Percentiles rank a stretch among this genome's conserved stretches.
phyloP scores from a whole-genome alignment of 805 yeast genomes.

The Sporopachydermia quercuum region DNA sequence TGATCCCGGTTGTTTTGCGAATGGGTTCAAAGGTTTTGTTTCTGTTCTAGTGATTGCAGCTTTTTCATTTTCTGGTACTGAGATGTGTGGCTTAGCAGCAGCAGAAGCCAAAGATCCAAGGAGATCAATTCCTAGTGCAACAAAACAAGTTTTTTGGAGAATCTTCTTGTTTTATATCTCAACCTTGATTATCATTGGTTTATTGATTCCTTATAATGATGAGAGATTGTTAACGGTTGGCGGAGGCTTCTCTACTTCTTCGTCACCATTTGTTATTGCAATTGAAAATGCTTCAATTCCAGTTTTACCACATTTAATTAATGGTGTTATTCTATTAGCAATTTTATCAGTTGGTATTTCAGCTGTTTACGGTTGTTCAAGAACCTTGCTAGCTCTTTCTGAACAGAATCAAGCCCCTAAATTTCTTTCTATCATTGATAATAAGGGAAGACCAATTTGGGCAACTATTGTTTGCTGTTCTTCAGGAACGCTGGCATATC shows the following conservation, averaged over 20 bases:
- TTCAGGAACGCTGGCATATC: conserved; percentile 29
- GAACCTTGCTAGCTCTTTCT: conserved; percentile 34
- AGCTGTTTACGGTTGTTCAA: conserved; percentile 41
- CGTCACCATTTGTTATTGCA: conserved; percentile 38
- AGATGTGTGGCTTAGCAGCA: conserved; percentile 35
- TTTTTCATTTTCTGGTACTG: conserved; percentile 40
- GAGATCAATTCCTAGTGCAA: conserved; percentile 33
- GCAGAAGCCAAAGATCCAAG: conserved; percentile 34
- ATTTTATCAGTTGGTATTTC: conserved; percentile 35
- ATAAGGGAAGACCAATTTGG: conserved; percentile 32
- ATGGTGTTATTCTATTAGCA: conserved; percentile 25
- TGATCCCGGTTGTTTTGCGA: conserved; percentile 25
- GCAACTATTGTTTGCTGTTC: conserved; percentile 25
- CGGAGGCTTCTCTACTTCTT: conserved; percentile 16
- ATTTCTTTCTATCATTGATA: conserved; percentile 28
- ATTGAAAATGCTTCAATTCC: conserved; percentile 22
- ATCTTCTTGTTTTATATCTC: conserved; percentile 34
- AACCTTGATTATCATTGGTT: conserved; percentile 31
- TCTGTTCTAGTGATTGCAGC: conserved; percentile 41
- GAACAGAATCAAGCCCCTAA: conserved; percentile 31
- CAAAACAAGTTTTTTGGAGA: conserved; percentile 44
- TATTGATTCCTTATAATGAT: conserved; percentile 32
- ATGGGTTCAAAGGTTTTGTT: conserved; percentile 39
- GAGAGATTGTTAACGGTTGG: conserved; percentile 18
- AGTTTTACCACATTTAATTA: conserved; percentile 26